Conservation (phyloP, 2,329 filamentous ascomycete genomes). For the Tolypocladium album region DNA sequence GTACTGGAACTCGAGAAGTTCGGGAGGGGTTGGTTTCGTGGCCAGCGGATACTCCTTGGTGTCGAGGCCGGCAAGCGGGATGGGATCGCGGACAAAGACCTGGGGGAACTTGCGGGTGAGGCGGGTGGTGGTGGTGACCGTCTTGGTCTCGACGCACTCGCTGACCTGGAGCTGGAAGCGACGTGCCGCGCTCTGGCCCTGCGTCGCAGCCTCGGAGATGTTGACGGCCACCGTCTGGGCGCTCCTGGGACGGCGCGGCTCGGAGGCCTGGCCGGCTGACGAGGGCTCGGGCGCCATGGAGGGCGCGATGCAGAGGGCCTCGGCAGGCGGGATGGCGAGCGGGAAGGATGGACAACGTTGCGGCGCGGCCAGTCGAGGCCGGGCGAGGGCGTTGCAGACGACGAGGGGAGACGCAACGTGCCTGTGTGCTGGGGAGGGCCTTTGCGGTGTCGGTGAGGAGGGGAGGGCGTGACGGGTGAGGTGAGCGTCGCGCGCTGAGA, state of each 20-base stretch:
- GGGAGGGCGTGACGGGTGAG: conserved; percentile 4
- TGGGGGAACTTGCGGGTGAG: conserved; percentile 78
- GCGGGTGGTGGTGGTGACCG: conserved; percentile 83
- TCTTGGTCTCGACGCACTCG: conserved; percentile 58
- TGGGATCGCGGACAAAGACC: conserved; percentile 65
- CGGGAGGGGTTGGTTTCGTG: conserved; percentile 67
- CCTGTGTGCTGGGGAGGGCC: background rate
- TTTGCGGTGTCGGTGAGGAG: background rate
- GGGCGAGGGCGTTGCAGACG: background rate
- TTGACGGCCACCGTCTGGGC: conserved; percentile 35
- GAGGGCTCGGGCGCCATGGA: conserved; percentile 27
- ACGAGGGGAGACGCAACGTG: background rate
- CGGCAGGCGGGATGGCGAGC: conserved; percentile 4
- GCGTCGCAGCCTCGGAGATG: conserved; percentile 28
- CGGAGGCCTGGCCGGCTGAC: conserved; percentile 22
- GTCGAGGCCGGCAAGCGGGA: conserved; percentile 62
- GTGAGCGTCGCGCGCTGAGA: conserved; percentile 8
- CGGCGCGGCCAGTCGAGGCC: background rate
- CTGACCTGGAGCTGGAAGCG: conserved; percentile 47
- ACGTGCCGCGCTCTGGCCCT: conserved; percentile 12
- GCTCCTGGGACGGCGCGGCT: conserved; percentile 21
- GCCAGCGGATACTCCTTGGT: conserved; percentile 86
- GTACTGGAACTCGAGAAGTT: conserved; percentile 68
- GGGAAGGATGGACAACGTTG: background rate
- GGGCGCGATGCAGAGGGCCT: conserved; percentile 4